Base-by-base conservation (phyloP, 2,329 filamentous ascomycete species). In the Aspergillus sp. region DNA sequence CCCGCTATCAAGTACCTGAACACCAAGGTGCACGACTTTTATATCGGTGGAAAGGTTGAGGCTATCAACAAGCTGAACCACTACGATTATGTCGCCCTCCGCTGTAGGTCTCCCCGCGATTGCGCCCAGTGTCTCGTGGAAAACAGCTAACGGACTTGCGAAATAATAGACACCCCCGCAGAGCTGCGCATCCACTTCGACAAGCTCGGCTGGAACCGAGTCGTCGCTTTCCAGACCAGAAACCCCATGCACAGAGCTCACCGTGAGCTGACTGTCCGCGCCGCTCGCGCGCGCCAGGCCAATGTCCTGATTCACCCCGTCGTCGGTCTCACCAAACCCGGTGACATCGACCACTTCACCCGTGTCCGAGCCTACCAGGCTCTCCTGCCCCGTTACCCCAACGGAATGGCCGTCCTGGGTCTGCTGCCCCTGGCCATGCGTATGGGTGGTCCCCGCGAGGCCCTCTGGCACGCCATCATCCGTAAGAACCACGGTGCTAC, bases 241-340 rank as follows among this genome's bases (percentile, higher is more conserved):
- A 99, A 99, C 82, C 95, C 95, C 70, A 99, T 99, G 95, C 95
- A 99, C 84, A 90, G 95, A 73, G 95, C 95, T 77, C 95, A 99
- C 81, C 88, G 95, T 80, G 95, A 99, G 83, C 83, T 99, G 78
- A 99, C 95, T 60, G 95, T 99, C 73, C 92, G 95, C 73, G 95
- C 95, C 68, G 95, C 95, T 67, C 94, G 95, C 71, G 90, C 90
- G 59, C 91, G 96, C 79, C 93, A 97, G 79, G 95, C 95, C 77
- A 99, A 99, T 77, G 95, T 99, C 68, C 90, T 99, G 73, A 99
- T 99, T 78, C 95, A 99, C 83, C 95, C 95, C 62, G 95, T 99
- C 65, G 95, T 99, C 66, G 95, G 95, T 75, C 86, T 99, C 73
- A 99, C 95, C 77, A 99, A 99, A 85, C 95, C 95, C 60, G 95